These are phyloP conservation scores for Eucalyptus melliodora DNA, from an alignment of 345 rosid species.

Conservation along the genomic window DNA sequence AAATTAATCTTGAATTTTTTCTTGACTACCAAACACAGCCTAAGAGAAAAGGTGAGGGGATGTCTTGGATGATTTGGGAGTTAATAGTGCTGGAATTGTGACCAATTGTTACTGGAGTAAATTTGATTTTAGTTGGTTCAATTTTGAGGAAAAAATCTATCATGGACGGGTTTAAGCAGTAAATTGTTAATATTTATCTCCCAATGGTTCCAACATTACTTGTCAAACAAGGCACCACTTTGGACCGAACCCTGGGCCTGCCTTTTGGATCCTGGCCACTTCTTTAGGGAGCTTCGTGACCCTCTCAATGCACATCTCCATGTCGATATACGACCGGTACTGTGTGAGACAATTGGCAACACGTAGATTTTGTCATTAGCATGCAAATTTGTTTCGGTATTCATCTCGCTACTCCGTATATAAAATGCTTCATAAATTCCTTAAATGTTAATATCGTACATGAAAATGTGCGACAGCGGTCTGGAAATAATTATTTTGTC, in stretches of 20 bases:
- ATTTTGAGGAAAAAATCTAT: background rate
- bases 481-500: background rate
- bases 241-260: conserved; percentile 39
- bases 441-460: background rate
- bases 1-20: too few species aligned
- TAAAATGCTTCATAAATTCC: background rate
- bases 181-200: conserved; percentile 65
- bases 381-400: background rate
- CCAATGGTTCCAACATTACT: conserved; percentile 58
- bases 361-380: background rate
- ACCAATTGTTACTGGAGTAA: background rate
- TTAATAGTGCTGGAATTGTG: background rate
- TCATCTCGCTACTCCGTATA: background rate
- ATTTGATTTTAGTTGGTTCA: background rate
- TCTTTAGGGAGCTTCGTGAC: conserved; percentile 73
- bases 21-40: too few species aligned
- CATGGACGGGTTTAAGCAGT: conserved; percentile 34
- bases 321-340: conserved; percentile 59
- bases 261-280: conserved; percentile 72
- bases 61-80: background rate
- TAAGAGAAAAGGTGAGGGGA: too few species aligned
- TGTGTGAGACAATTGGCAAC: conserved; percentile 14
- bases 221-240: conserved; percentile 82
- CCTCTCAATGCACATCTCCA: conserved; percentile 69
- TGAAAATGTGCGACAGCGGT: background rate